These are phyloP conservation scores for Lactarius trivialis DNA, from an alignment of 768 basidiomycete species.

Conservation along the genomic window DNA sequence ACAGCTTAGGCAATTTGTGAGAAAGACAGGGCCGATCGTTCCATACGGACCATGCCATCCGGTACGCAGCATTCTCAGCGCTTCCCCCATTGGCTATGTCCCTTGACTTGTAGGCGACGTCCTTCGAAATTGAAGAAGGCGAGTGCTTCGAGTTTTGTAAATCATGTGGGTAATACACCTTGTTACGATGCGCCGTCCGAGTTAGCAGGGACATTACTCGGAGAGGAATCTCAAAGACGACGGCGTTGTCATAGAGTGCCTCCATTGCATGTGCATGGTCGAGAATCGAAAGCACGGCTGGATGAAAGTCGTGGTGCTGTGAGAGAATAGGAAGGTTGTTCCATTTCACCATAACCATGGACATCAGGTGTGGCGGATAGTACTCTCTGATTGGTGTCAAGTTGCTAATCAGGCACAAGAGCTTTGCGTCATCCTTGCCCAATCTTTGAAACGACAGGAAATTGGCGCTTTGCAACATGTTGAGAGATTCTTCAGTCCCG, in stretches of 20 bases:
- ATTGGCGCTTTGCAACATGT: conserved; percentile 33
- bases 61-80: not conserved
- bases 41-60: conserved; percentile 4
- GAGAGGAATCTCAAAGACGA: not conserved
- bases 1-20: not conserved
- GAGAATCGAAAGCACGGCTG: not conserved
- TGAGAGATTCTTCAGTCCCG: conserved; percentile 40
- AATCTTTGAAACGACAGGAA: conserved; percentile 38
- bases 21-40: not conserved
- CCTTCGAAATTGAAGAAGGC: conserved; percentile 28
- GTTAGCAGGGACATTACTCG: not conserved
- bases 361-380: not conserved
- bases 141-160: not conserved
- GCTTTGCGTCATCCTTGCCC: not conserved
- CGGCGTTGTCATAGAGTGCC: not conserved
- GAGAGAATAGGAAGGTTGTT: not conserved
- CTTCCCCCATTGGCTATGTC: not conserved
- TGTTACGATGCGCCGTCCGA: not conserved
- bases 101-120: conserved; percentile 1
- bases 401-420: not conserved
- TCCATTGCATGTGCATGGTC: conserved; percentile 1
- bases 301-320: conserved; percentile 9
- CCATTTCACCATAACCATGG: conserved; percentile 6
- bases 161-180: conserved; percentile 5
- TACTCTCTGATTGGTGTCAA: conserved; percentile 4